phyloP scores from a whole-genome alignment of 257 asterid species.

The Cordia subcordata region DNA sequence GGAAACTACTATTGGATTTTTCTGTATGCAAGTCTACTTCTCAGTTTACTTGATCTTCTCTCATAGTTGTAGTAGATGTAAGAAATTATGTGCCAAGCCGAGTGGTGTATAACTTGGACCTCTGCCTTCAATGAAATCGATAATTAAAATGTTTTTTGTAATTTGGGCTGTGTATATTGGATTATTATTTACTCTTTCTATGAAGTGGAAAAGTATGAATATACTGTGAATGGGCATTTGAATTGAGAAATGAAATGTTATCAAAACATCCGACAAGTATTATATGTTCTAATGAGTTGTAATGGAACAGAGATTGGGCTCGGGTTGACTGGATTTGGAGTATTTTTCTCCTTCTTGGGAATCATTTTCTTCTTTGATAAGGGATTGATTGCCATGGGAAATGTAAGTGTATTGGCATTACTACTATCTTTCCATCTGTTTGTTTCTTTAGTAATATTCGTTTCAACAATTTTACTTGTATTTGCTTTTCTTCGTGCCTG shows the following conservation, averaged over 20 bases:
- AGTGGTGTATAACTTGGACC: no score
- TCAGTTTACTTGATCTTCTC: no score
- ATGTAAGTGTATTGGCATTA: slow-evolving; percentile 47
- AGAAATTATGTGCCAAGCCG: no score
- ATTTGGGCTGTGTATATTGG: not conserved
- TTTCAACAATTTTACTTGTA: slow-evolving; percentile 8
- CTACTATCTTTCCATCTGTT: slow-evolving; percentile 5
- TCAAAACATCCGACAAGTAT: slow-evolving; percentile 7
- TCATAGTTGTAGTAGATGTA: no score
- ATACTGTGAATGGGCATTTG: not conserved
- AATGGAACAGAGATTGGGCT: slow-evolving; percentile 81
- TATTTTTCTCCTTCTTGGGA: slow-evolving; percentile 83
- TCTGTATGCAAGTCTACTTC: no score
- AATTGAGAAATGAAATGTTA: not conserved
- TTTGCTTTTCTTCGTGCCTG: not conserved
- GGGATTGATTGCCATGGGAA: slow-evolving; percentile 95
- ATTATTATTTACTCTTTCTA: not conserved
- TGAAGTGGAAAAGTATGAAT: not conserved
- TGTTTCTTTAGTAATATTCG: slow-evolving; percentile 6
- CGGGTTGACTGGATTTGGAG: slow-evolving; percentile 93
- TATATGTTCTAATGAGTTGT: slow-evolving; percentile 15
- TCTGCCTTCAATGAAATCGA: not conserved
- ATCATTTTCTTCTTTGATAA: slow-evolving; percentile 82
- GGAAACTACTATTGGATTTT: no score
- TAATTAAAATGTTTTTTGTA: not conserved